Evolutionary conservation across 768 basidiomycete genomes (phyloP), one percentile per base, ranked within the genome.

Genomic region (Lentinula sp.): DNA sequence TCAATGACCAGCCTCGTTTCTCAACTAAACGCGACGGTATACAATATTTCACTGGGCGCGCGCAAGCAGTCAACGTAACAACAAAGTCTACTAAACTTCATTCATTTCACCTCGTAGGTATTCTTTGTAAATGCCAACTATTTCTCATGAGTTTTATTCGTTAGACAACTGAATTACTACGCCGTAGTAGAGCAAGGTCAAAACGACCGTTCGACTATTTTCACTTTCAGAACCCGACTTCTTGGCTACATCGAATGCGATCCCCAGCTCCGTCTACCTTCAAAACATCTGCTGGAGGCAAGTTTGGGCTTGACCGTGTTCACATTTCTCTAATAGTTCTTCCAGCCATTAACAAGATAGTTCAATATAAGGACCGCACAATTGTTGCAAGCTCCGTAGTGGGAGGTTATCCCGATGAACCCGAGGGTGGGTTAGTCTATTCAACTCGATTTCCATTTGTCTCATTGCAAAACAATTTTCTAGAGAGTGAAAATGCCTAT

Each of bases 301-400:
- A 43, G 55, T 56, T 8, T 16, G 50, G 28, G 15, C n/a, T 18
- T 34, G 3, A n/a, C 35, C 23, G 13, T 15, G 4, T 28, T 42
- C 18, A 42, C 4, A 43, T 16, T 9, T n/a, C 9, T 11, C 37
- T 23, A 35, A 23, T 28, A 28, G 0, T 2, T 43, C 13, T 42
- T 35, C 10, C 21, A 59, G 57, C 57, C 5, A 59, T 59, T 15
- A 59, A 59, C 57, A 46, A 59, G 37, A 50, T 59, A 34, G 45
- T 59, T 7, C 57, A 59, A 15, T n/a, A 59, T 49, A 35, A 59
- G 13, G 5, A 23, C 18, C 35, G 6, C 18, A 49, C 37, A 3
- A 15, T 50, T 15, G 21, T 49, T 18, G 43, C 31, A 10, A 59
- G 57, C 10, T 32, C 57, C 2, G 46, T 39, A 4, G 32, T 23